Percentiles rank a stretch among this genome's conserved stretches.
phyloP scores from a whole-genome alignment of 1,139 yeast species.

The Spathaspora sp. region DNA sequence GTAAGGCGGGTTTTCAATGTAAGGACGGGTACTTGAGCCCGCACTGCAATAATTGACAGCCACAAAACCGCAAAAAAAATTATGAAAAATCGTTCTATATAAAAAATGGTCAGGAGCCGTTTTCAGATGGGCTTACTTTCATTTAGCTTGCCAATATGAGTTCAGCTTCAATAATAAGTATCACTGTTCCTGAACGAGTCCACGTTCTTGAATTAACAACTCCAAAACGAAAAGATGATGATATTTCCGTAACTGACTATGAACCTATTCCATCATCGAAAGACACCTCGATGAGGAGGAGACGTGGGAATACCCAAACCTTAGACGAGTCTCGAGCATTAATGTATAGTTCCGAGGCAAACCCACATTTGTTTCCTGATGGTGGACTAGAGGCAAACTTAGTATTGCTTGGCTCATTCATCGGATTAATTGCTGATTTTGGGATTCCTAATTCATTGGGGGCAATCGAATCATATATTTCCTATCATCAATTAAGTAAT shows the following conservation, averaged over 20 bases:
- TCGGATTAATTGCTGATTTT: slow-evolving; percentile 59
- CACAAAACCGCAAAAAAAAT: neutral
- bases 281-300: slow-evolving; percentile 1
- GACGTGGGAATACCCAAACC: neutral
- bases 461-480: slow-evolving; percentile 58
- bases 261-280: slow-evolving; percentile 1
- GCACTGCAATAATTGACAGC: neutral
- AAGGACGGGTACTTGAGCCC: neutral
- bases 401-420: slow-evolving; percentile 61
- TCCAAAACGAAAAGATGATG: neutral
- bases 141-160: neutral
- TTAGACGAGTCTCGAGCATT: slow-evolving; percentile 11
- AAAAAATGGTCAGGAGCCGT: neutral
- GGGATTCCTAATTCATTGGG: slow-evolving; percentile 63
- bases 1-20: too few relatives aligned
- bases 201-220: neutral
- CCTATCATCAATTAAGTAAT: slow-evolving; percentile 47
- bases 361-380: slow-evolving; percentile 52
- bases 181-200: slow-evolving; percentile 4
- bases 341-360: slow-evolving; percentile 25
- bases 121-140: too few relatives aligned
- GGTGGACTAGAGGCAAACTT: slow-evolving; percentile 60
- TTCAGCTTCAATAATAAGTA: neutral
- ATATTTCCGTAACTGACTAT: slow-evolving; percentile 7
- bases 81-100: too few relatives aligned